phyloP scores from a whole-genome alignment of 306 rosid genomes.

The Vicia sativa region DNA sequence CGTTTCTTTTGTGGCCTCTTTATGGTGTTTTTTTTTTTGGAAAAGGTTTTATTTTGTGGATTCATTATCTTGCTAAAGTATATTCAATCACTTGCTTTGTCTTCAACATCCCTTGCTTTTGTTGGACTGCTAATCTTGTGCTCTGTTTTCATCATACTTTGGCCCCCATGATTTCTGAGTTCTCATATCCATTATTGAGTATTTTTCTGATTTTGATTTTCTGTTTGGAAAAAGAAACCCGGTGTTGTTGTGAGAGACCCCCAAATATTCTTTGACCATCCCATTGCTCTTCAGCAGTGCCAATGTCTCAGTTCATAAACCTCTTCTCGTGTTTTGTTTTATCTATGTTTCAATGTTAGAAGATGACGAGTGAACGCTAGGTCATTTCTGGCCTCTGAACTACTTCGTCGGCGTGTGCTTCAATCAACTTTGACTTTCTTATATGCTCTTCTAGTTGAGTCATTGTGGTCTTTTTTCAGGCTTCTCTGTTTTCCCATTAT shows the following conservation, averaged over 20 bases:
- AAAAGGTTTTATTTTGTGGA: not conserved
- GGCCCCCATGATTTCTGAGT: not conserved
- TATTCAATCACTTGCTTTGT: not conserved
- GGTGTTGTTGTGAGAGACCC: conserved; percentile 3
- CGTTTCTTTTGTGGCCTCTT: conserved; percentile 1
- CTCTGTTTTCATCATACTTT: conserved; percentile 2
- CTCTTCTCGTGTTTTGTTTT: not conserved
- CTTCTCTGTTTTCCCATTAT: not conserved
- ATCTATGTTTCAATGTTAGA: not conserved
- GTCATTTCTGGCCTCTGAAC: not conserved
- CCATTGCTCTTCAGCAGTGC: not conserved
- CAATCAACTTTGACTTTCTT: not conserved
- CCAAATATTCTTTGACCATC: not conserved
- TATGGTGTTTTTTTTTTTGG: not conserved
- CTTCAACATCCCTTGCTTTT: not conserved
- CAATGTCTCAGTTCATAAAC: not conserved
- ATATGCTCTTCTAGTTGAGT: not conserved
- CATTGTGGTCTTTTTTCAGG: not conserved
- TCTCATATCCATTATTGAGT: not conserved
- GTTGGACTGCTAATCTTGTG: not conserved
- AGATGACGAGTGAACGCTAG: not conserved
- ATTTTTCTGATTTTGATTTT: not conserved
- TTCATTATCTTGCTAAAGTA: not conserved
- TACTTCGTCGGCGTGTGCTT: not conserved
- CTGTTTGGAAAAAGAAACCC: not conserved